Evolutionary conservation across 352 stramenopile genomes (phyloP).

Genomic region (Globisporangium spinosum): DNA sequence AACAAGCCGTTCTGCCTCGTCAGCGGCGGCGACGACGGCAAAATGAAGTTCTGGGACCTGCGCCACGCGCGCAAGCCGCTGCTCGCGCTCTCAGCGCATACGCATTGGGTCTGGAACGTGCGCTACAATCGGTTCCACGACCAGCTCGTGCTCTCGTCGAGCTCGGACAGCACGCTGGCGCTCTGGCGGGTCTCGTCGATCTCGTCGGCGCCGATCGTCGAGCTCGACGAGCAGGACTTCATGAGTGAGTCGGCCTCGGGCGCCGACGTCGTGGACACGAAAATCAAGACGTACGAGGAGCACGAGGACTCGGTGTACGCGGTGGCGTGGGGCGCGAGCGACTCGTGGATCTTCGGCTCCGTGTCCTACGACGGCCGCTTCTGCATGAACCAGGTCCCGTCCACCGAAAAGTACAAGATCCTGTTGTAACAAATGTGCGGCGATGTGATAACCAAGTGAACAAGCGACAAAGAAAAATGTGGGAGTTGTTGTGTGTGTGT

Average conservation of each 20-base stretch:
- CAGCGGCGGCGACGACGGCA: conserved; percentile 92
- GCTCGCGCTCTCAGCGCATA: conserved; percentile 87
- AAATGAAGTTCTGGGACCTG: conserved; percentile 98
- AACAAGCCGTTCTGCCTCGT: conserved; percentile 93
- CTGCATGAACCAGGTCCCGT: conserved; percentile 95
- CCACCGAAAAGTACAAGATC: conserved; percentile 99
- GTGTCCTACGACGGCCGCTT: conserved; percentile 95
- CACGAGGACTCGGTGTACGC: conserved; percentile 94
- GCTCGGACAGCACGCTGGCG: conserved; percentile 92
- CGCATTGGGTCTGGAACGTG: conserved; percentile 90
- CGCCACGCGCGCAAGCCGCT: conserved; percentile 75
- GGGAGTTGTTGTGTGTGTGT: background rate
- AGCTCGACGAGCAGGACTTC: conserved; percentile 84
- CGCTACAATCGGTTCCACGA: conserved; percentile 99
- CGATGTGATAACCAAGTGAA: background rate
- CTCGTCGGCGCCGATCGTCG: conserved; percentile 94
- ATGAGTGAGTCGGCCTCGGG: conserved; percentile 59
- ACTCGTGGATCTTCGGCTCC: conserved; percentile 96
- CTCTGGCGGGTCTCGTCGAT: conserved; percentile 96
- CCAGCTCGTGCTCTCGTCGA: conserved; percentile 92
- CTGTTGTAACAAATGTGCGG: conserved; percentile 68
- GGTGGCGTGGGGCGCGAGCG: conserved; percentile 89
- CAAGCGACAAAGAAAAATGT: background rate
- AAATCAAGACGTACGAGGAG: conserved; percentile 90
- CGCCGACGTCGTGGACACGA: conserved; percentile 58